phyloP scores from a whole-genome alignment of 306 rosid species.

The Styphnolobium japonicum region DNA sequence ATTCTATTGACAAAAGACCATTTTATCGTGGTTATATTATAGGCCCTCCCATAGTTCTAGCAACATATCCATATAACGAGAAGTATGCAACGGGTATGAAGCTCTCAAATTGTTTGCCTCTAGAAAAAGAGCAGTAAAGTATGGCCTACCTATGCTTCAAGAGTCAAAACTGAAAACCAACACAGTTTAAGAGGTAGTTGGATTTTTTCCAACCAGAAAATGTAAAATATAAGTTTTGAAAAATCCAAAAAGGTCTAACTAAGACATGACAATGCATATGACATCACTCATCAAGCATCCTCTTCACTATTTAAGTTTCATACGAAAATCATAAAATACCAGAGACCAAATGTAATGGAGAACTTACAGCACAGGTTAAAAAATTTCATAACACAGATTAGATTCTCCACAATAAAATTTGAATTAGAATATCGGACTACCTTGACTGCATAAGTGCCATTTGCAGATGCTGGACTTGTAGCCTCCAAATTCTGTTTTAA shows the following conservation, averaged over 20 bases:
- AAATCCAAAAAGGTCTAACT: neutral
- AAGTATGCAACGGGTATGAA: neutral
- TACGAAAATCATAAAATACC: neutral
- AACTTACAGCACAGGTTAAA: neutral
- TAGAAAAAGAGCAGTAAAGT: neutral
- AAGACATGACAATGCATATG: neutral
- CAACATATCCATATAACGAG: neutral
- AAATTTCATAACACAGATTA: neutral
- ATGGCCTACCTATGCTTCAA: neutral
- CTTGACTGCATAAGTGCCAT: conserved; percentile 52
- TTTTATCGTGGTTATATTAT: neutral
- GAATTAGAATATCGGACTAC: conserved; percentile 28
- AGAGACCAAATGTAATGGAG: neutral
- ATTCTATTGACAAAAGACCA: neutral
- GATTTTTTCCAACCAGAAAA: conserved; percentile 16
- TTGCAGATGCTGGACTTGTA: conserved; percentile 46
- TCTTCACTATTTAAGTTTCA: conserved; percentile 8
- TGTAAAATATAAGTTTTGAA: neutral
- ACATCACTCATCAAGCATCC: neutral
- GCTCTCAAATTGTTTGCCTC: neutral
- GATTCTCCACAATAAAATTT: conserved; percentile 15
- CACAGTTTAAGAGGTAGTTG: neutral
- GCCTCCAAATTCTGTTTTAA: conserved; percentile 72
- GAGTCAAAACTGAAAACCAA: neutral
- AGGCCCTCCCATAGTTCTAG: neutral